Evolutionary conservation across 352 stramenopile species (phyloP).

Genomic region (Globisporangium perplexum): DNA sequence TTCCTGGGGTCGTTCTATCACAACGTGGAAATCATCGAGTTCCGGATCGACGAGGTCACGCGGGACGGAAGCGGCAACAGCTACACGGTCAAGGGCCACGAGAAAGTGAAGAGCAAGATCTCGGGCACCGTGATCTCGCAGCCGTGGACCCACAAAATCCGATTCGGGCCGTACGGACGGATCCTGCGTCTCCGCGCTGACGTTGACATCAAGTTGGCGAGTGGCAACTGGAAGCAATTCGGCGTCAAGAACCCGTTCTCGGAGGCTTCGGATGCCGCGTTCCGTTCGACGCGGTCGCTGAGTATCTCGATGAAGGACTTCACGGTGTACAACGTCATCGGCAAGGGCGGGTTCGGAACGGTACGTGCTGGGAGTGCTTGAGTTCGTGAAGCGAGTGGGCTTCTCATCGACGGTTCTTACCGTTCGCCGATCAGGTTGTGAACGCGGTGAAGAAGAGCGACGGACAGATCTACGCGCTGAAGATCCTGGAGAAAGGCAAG

Average conservation of each 20-base stretch:
- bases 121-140: slow-evolving; percentile 66
- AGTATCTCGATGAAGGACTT: slow-evolving; percentile 89
- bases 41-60: slow-evolving; percentile 60
- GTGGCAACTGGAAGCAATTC: slow-evolving; percentile 76
- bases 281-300: slow-evolving; percentile 77
- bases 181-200: slow-evolving; percentile 79
- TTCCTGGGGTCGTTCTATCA: slow-evolving; percentile 69
- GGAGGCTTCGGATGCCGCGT: slow-evolving; percentile 67
- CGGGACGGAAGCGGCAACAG: slow-evolving; percentile 62
- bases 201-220: slow-evolving; percentile 65
- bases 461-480: slow-evolving; percentile 87
- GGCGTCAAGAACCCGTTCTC: slow-evolving; percentile 76
- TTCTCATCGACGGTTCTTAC: not conserved
- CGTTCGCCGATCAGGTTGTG: slow-evolving; percentile 38
- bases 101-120: slow-evolving; percentile 81
- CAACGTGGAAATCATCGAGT: slow-evolving; percentile 79
- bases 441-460: slow-evolving; percentile 89
- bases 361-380: slow-evolving; percentile 11
- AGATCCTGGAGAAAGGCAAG: slow-evolving; percentile 87
- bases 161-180: slow-evolving; percentile 75
- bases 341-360: slow-evolving; percentile 83
- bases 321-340: slow-evolving; percentile 88
- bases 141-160: slow-evolving; percentile 68
- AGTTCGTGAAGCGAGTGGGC: no score
- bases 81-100: slow-evolving; percentile 66